These are phyloP conservation scores for Apiospora sp. DNA, from an alignment of 2,329 filamentous ascomycete genomes.

Conservation along the genomic window DNA sequence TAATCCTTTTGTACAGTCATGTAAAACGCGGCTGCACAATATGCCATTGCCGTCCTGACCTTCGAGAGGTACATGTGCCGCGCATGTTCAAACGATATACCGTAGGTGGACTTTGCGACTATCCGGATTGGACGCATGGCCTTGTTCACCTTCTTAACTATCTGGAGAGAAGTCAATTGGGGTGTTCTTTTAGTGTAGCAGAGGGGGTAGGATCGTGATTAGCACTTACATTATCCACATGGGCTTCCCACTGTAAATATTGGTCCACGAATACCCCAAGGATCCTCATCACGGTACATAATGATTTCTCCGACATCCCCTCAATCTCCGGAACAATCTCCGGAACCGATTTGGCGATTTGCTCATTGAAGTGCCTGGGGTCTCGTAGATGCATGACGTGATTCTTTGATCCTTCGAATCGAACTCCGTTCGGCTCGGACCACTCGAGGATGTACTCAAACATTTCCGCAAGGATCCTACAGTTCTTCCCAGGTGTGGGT, in stretches of 20 bases:
- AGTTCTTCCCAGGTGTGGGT: not conserved
- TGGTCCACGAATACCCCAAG: not conserved
- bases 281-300: not conserved
- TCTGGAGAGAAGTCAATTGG: not conserved
- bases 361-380: not conserved
- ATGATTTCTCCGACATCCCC: not conserved
- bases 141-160: not conserved
- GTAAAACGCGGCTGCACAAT: not conserved
- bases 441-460: not conserved
- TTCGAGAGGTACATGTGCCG: not conserved
- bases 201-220: not conserved
- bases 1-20: not conserved
- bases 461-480: not conserved
- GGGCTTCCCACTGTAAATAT: not conserved
- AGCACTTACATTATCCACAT: not conserved
- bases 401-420: not conserved
- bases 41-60: not conserved
- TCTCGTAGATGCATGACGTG: not conserved
- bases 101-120: not conserved
- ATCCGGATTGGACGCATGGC: not conserved
- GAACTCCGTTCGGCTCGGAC: not conserved
- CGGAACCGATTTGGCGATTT: not conserved
- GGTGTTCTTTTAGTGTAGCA: not conserved
- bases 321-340: not conserved
- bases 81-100: not conserved